Base-by-base conservation (phyloP, 495 filamentous ascomycete genomes). In the Aspergillus ellipticus region DNA sequence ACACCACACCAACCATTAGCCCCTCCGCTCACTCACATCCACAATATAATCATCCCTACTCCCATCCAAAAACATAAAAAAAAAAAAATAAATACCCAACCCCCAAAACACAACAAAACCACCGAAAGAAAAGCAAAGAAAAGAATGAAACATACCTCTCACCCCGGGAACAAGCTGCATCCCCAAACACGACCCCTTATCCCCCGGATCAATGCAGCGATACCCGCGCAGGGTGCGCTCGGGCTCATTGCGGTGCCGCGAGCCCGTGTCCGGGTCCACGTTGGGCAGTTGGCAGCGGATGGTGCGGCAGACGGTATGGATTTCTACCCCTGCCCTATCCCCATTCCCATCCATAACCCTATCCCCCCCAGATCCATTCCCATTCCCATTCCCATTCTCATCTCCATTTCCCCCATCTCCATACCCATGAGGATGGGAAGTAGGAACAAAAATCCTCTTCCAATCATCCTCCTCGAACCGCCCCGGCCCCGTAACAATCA, bases 211-310 rank as follows among this genome's bases (percentile, higher is more conserved):
- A 41, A 97, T 85, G 24, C 79, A 68, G 28, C 92, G 79, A 69
- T 86, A 88, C 16, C 71, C 77, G 51, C 85, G 77, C 66, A 96
- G 66, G 11, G 89, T 87, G 33, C 69, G 72, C 69, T 92, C 86
- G 15, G 92, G 92, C 72, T 97, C 87, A 6, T 69, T 74, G 2
- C 69, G 67, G 67, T 96, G 89, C 49, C 82, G 79, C n/a, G 80
- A 61, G 0, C 90, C 93, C 2, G 83, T 90, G 17, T 76, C 76
- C 15, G 80, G 90, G 69, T 96, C 81, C 2, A 92, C 87, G 62
- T 96, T 96, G 5, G 92, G 92, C 53, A 96, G 67, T 50, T 83
- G 85, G 69, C 92, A 96, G 26, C 92, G 83, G 5, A 85, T 79
- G 2, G 89, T 92, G 15, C 89, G 82, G 65, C 86, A 89, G 4